Percentiles rank a stretch among this genome's conserved stretches.
Evolutionary conservation across 2,329 filamentous ascomycete species (phyloP).

Genomic region (Curvularia hawaiiensis): DNA sequence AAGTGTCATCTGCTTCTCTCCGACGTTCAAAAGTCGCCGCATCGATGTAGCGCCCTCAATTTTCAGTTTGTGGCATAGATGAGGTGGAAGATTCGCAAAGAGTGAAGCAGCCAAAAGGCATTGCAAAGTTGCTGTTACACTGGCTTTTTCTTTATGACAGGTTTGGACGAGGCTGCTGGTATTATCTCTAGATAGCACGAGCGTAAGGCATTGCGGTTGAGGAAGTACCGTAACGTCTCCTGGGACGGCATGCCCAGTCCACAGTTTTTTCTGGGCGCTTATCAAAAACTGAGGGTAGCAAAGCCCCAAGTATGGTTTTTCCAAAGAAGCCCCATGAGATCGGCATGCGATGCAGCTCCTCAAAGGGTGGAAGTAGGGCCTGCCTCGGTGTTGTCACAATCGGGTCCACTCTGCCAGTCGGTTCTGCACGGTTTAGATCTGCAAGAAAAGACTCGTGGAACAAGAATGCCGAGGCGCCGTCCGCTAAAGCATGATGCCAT

Average conservation of each 20-base stretch:
- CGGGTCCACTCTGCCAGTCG: neutral
- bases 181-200: conserved; percentile 39
- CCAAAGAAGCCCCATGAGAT: conserved; percentile 46
- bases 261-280: conserved; percentile 24
- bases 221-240: conserved; percentile 15
- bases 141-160: conserved; percentile 48
- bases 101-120: conserved; percentile 47
- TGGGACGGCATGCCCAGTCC: conserved; percentile 30
- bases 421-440: conserved; percentile 33
- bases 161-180: conserved; percentile 38
- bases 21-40: neutral
- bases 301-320: conserved; percentile 40
- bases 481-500: conserved; percentile 56
- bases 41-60: conserved; percentile 47
- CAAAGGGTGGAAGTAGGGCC: conserved; percentile 49
- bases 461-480: conserved; percentile 52
- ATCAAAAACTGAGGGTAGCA: conserved; percentile 35
- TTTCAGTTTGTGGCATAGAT: conserved; percentile 37
- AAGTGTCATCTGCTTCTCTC: conserved; percentile 41
- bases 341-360: conserved; percentile 48
- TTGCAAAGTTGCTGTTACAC: conserved; percentile 50
- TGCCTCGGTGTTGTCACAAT: conserved; percentile 20
- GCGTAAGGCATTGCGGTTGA: conserved; percentile 35
- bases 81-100: conserved; percentile 38
- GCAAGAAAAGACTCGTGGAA: conserved; percentile 53